Percentiles rank a stretch among this genome's conserved stretches.
Conservation (phyloP, 139 green algal species). For the Chlamydomonas sp. region DNA sequence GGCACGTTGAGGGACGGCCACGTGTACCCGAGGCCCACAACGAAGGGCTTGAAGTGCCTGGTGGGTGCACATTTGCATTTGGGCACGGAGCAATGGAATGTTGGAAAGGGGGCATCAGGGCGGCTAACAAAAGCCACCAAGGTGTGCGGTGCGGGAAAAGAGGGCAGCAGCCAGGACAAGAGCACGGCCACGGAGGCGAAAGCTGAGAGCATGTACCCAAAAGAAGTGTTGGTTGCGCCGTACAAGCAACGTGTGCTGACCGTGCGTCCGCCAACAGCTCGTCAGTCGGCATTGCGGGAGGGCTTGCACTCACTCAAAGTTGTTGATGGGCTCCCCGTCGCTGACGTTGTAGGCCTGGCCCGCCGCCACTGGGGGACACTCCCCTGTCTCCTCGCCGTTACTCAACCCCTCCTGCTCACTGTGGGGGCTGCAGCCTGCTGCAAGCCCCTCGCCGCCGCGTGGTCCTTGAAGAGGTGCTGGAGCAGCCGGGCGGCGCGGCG, state of each 20-base stretch:
- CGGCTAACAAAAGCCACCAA: not conserved
- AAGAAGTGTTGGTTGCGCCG: too few relatives aligned
- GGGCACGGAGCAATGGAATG: not conserved
- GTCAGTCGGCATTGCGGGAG: too few relatives aligned
- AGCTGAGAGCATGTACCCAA: too few relatives aligned
- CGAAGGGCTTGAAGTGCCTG: conserved; percentile 38
- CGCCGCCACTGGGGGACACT: not conserved
- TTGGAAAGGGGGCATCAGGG: not conserved
- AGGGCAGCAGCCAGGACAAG: too few relatives aligned
- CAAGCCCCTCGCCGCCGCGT: too few relatives aligned
- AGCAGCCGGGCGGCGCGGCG: not conserved
- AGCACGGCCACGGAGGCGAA: too few relatives aligned
- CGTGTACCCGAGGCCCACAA: conserved; percentile 38
- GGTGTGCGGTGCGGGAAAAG: too few relatives aligned
- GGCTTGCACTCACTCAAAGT: conserved; percentile 8
- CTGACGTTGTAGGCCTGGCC: conserved; percentile 48
- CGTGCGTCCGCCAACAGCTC: too few relatives aligned
- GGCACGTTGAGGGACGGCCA: conserved; percentile 30
- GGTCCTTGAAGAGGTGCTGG: too few relatives aligned
- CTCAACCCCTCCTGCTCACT: too few relatives aligned
- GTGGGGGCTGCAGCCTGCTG: not conserved
- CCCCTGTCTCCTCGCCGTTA: too few relatives aligned
- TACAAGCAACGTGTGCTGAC: too few relatives aligned
- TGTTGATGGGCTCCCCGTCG: conserved; percentile 44
- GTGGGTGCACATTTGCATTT: not conserved